A percentile compares a stretch with the other conserved stretches of the same genome.
phyloP scores from a whole-genome alignment of 2,329 filamentous ascomycete species.

The Septoria linicola region DNA sequence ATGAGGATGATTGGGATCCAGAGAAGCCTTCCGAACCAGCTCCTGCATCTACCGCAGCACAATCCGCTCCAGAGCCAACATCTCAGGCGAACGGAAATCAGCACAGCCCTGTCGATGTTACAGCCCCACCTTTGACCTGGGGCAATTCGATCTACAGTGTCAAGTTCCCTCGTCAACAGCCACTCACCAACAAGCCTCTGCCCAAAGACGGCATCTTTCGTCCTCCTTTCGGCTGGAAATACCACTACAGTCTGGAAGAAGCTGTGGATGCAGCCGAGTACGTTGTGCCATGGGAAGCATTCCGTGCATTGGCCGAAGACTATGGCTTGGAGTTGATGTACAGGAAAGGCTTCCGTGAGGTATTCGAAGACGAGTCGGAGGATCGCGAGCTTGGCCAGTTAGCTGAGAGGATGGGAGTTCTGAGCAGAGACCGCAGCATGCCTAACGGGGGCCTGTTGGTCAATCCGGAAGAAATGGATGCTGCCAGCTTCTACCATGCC shows the following conservation, averaged over 20 bases:
- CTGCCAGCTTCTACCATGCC: slow-evolving; percentile 82
- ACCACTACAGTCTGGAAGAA: slow-evolving; percentile 93
- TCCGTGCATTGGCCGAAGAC: slow-evolving; percentile 91
- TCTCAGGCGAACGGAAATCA: slow-evolving; percentile 14
- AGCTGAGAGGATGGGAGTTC: slow-evolving; percentile 94
- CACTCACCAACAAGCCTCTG: slow-evolving; percentile 31
- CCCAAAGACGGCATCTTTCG: slow-evolving; percentile 87
- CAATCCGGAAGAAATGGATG: slow-evolving; percentile 85
- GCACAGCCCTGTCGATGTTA: slow-evolving; percentile 9
- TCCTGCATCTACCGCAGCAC: slow-evolving; percentile 33
- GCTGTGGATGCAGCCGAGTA: slow-evolving; percentile 97
- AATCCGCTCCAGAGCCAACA: slow-evolving; percentile 25
- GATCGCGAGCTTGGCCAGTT: slow-evolving; percentile 76
- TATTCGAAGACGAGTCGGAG: slow-evolving; percentile 90
- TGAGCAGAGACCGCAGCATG: slow-evolving; percentile 60
- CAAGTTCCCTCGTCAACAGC: slow-evolving; percentile 70
- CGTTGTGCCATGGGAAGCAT: slow-evolving; percentile 96
- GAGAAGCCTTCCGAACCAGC: slow-evolving; percentile 48
- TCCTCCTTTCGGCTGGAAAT: slow-evolving; percentile 95
- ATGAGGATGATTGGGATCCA: slow-evolving; percentile 40
- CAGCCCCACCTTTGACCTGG: slow-evolving; percentile 63
- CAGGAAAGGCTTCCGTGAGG: slow-evolving; percentile 82
- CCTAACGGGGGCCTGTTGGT: slow-evolving; percentile 62
- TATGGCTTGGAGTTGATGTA: slow-evolving; percentile 96
- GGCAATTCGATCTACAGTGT: slow-evolving; percentile 92